phyloP scores from a whole-genome alignment of 768 basidiomycete species.

The Leucocoprinus leucothites region DNA sequence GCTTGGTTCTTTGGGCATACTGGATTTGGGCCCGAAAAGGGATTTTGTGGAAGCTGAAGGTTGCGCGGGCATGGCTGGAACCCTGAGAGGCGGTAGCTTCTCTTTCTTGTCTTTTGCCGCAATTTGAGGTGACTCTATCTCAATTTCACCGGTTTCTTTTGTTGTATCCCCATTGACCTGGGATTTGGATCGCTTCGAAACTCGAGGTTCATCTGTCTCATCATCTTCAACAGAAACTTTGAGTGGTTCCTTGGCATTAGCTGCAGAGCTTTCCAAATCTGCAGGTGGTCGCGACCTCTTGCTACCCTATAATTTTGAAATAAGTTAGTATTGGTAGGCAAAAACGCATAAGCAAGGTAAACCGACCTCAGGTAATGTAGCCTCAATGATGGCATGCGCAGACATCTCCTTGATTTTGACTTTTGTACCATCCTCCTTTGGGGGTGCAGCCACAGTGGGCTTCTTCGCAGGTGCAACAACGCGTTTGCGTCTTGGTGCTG shows the following conservation, averaged over 20 bases:
- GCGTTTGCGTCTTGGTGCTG: constrained; percentile 41
- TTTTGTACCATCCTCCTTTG: constrained; percentile 25
- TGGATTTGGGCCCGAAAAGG: constrained; percentile 30
- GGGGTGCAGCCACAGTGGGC: constrained; percentile 25
- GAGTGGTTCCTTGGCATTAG: background rate
- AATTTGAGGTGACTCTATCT: constrained; percentile 16
- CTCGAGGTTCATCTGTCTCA: constrained; percentile 30
- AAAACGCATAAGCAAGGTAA: background rate
- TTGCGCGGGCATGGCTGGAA: constrained; percentile 1
- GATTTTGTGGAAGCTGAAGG: constrained; percentile 9
- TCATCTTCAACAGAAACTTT: constrained; percentile 19
- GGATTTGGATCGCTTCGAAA: constrained; percentile 47
- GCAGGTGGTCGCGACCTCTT: constrained; percentile 75
- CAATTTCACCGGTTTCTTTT: constrained; percentile 31
- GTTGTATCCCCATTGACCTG: constrained; percentile 24
- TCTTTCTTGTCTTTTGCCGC: constrained; percentile 15
- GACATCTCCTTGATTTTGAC: constrained; percentile 33
- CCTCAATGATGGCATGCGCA: constrained; percentile 72
- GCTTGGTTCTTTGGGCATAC: constrained; percentile 70
- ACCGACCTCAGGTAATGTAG: constrained; percentile 69
- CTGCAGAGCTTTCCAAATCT: constrained; percentile 38
- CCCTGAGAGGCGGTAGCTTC: constrained; percentile 9
- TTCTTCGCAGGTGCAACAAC: constrained; percentile 36
- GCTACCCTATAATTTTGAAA: constrained; percentile 51
- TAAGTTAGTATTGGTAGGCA: background rate